phyloP scores from a whole-genome alignment of 2,329 filamentous ascomycete species.

The Ophiostoma perfectum region DNA sequence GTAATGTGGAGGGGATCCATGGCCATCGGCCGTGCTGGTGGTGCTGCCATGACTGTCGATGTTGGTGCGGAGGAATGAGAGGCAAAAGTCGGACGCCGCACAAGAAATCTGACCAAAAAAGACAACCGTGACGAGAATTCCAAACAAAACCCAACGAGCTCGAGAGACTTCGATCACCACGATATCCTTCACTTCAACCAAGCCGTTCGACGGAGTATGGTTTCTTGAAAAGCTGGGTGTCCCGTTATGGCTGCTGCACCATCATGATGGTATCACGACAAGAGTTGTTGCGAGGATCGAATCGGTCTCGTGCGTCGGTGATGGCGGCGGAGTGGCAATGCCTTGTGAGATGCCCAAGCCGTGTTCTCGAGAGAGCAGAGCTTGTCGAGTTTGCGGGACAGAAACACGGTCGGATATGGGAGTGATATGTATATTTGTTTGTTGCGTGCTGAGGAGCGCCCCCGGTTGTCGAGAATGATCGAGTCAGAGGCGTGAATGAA shows the following conservation, averaged over 20 bases:
- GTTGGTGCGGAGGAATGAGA: neutral
- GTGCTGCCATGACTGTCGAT: constrained; percentile 24
- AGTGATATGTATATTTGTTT: too few species aligned
- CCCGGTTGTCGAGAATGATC: too few species aligned
- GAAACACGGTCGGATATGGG: too few species aligned
- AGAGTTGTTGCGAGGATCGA: neutral
- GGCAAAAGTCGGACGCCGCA: neutral
- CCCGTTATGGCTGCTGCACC: constrained; percentile 9
- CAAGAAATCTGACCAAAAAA: neutral
- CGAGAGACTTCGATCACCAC: neutral
- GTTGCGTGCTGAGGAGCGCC: too few species aligned
- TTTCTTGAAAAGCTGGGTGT: constrained; percentile 9
- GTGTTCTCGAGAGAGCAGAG: neutral
- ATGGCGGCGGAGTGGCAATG: neutral
- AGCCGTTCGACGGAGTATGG: constrained; percentile 8
- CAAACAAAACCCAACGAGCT: neutral
- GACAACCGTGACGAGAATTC: neutral
- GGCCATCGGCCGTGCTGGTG: constrained; percentile 30
- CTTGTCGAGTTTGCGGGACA: neutral
- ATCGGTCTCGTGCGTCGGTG: neutral
- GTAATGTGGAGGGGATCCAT: constrained; percentile 61
- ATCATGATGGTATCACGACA: constrained; percentile 20
- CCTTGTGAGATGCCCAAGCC: neutral
- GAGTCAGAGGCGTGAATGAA: too few species aligned
- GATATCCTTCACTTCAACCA: constrained; percentile 19